Evolutionary conservation across 306 rosid species (phyloP).

Genomic region (Bauhinia variegata): DNA sequence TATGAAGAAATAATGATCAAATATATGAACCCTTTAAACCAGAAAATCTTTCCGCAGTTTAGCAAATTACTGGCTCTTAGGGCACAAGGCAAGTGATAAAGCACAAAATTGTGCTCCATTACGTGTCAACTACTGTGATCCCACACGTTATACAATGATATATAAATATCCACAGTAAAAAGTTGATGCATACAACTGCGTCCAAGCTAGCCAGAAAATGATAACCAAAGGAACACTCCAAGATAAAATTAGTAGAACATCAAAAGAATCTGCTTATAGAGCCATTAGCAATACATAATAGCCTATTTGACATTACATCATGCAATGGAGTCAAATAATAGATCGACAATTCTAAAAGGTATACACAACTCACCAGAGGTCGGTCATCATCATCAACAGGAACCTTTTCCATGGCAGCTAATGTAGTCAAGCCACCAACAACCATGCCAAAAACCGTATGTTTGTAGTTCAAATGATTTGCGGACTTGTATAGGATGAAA

Average conservation of each 20-base stretch:
- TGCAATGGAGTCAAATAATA: conserved; percentile 17
- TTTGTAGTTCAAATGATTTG: conserved; percentile 88
- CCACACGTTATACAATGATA: conserved; percentile 12
- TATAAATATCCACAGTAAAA: conserved; percentile 6
- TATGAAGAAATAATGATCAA: background rate
- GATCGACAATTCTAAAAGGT: conserved; percentile 26
- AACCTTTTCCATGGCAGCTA: conserved; percentile 92
- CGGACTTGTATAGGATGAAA: conserved; percentile 92
- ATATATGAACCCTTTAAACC: conserved; percentile 32
- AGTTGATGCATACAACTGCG: conserved; percentile 25
- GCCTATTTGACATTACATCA: conserved; percentile 20
- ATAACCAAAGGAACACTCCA: conserved; percentile 12
- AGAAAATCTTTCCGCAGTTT: conserved; percentile 19
- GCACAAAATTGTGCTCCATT: background rate
- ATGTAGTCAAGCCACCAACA: conserved; percentile 89
- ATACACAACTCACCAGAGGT: conserved; percentile 65
- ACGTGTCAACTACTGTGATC: conserved; percentile 7
- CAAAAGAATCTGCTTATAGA: conserved; percentile 40
- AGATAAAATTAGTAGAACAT: conserved; percentile 12
- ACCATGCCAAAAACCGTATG: conserved; percentile 93
- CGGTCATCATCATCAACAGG: conserved; percentile 85
- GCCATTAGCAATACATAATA: conserved; percentile 33
- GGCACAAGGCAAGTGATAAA: background rate
- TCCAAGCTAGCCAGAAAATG: conserved; percentile 19
- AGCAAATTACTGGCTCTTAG: conserved; percentile 26